Conservation (phyloP, 2,329 filamentous ascomycete genomes). For the Penicillium sp. region DNA sequence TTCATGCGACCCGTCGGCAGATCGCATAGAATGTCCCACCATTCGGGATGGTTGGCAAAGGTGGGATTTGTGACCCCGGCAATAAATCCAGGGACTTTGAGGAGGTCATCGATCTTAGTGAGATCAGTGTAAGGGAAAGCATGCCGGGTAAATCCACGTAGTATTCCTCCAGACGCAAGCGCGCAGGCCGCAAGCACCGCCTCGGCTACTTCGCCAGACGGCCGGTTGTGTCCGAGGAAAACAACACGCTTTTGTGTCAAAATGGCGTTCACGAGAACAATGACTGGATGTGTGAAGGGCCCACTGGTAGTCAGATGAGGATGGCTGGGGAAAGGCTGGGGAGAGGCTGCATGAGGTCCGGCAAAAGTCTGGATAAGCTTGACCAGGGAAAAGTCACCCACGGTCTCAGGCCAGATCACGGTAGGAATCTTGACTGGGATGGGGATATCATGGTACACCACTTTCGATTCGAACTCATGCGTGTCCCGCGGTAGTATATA, state of each 20-base stretch:
- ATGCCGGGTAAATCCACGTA: constrained; percentile 89
- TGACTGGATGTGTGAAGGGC: constrained; percentile 82
- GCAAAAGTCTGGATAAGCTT: constrained; percentile 96
- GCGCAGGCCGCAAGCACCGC: constrained; percentile 97
- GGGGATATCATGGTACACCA: constrained; percentile 92
- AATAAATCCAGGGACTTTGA: constrained; percentile 95
- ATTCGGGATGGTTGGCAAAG: constrained; percentile 89
- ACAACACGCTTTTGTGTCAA: constrained; percentile 95
- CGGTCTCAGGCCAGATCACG: constrained; percentile 87
- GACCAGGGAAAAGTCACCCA: constrained; percentile 94
- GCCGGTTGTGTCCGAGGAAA: constrained; percentile 90
- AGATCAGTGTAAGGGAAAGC: constrained; percentile 97
- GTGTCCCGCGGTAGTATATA: constrained; percentile 86
- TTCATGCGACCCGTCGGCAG: constrained; percentile 87
- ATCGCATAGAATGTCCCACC: constrained; percentile 97
- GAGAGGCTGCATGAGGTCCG: constrained; percentile 70
- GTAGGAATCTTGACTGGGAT: constrained; percentile 96
- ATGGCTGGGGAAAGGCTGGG: constrained; percentile 79
- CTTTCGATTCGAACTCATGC: constrained; percentile 92
- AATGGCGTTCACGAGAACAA: constrained; percentile 88
- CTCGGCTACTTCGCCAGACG: constrained; percentile 92
- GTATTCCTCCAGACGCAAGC: constrained; percentile 81
- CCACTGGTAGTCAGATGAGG: constrained; percentile 91
- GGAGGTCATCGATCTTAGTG: constrained; percentile 91
- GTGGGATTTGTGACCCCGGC: constrained; percentile 96